Base-by-base conservation (phyloP, 768 basidiomycete species). In the Kwoniella pini region DNA sequence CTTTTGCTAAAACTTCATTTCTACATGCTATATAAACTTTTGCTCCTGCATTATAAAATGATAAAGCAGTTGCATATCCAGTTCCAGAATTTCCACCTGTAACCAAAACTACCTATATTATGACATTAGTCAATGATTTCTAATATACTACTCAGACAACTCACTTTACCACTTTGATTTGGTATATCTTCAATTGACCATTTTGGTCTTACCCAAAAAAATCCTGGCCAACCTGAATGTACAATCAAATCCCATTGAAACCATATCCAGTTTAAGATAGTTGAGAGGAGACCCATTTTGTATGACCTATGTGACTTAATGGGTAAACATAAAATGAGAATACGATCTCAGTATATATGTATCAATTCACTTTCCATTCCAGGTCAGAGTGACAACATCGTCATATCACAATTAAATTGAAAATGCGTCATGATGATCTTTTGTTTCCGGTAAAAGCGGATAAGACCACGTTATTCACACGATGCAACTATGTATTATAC, bases 11-110 rank as follows among this genome's bases (percentile, higher is more conserved):
- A 17, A 59, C 24, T 38, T 53, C 53, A 42, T 54, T 63, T 44
- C 73, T 51, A 33, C 64, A 70, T 11, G 73, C 73, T 22, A 75
- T 48, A 33, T 75, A 75, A 3, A 75, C 71, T 28, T 54, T 72
- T 1, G 73, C 71, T 1, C 69, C 70, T 19, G 63, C 53, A 24
- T 65, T 64, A 45, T 72, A 75, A 1, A 72, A 46, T 13, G 71
- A 63, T 36, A 61, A 55, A 39, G 63, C 59, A 5, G 70, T 71
- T 17, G 58, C 60, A 42, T 68, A 70, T 10, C 73, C 73, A 15
- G 65, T 70, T 0, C 73, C 73, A 13, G 57, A 60, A 46, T 75
- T 75, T 4, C 71, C 73, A 2, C 73, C 73, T 19, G 73, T 75
- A 11, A 75, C 67, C 12, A 75, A 27, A 30, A 70, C 54, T 9